phyloP scores from a whole-genome alignment of 441 rosid genomes.

The Gossypium gossypioides region DNA sequence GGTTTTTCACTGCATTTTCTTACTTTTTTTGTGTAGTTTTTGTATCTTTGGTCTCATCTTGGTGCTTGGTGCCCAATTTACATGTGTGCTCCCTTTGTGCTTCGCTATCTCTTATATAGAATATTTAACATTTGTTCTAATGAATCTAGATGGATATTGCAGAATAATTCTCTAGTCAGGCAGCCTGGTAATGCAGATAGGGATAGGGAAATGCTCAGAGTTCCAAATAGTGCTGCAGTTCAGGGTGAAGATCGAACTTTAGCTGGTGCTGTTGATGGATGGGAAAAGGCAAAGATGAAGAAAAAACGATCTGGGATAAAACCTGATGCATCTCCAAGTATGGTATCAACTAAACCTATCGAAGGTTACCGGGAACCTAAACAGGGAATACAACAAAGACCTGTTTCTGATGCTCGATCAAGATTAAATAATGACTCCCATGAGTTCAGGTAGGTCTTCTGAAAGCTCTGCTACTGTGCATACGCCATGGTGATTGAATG shows the following conservation, averaged over 20 bases:
- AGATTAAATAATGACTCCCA: constrained; percentile 66
- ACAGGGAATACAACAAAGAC: constrained; percentile 67
- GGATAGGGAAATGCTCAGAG: constrained; percentile 62
- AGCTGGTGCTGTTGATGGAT: constrained; percentile 71
- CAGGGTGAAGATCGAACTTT: constrained; percentile 71
- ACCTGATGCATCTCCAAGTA: constrained; percentile 57
- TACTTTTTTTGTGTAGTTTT: neutral
- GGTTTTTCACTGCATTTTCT: neutral
- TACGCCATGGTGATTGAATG: constrained; percentile 11
- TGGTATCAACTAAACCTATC: constrained; percentile 40
- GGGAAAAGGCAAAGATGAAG: constrained; percentile 97
- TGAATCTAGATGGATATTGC: constrained; percentile 55
- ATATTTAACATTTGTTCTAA: constrained; percentile 21
- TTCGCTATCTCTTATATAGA: constrained; percentile 16
- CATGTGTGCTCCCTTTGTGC: constrained; percentile 7
- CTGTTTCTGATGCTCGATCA: constrained; percentile 48
- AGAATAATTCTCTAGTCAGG: constrained; percentile 55
- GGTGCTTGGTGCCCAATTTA: constrained; percentile 1
- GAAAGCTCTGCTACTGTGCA: constrained; percentile 6
- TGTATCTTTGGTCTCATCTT: constrained; percentile 7
- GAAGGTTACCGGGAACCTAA: constrained; percentile 73
- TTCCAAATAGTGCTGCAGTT: constrained; percentile 45
- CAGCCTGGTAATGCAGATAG: constrained; percentile 59
- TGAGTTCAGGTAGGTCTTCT: constrained; percentile 56
- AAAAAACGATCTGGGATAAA: constrained; percentile 93